Conservation (phyloP, 2,329 filamentous ascomycete species). For the Aspergillus fumigatus region DNA sequence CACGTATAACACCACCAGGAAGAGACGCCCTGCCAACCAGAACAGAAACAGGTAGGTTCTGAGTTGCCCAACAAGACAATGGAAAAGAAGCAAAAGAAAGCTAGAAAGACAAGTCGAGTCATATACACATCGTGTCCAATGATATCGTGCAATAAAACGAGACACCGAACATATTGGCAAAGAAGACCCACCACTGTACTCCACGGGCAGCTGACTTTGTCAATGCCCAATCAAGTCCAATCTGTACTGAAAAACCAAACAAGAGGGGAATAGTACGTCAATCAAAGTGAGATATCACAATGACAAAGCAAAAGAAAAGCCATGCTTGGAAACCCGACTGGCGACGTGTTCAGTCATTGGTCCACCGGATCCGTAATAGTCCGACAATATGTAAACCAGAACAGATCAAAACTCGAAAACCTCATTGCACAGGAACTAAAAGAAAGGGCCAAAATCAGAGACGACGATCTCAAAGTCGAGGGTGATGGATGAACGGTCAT, state of each 20-base stretch:
- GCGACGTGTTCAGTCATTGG: slow-evolving; percentile 6
- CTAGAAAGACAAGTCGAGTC: neutral
- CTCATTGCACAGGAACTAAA: slow-evolving; percentile 8
- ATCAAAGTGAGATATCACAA: slow-evolving; percentile 12
- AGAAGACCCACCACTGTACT: neutral
- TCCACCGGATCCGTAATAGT: slow-evolving; percentile 11
- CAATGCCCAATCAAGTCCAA: neutral
- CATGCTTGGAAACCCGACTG: slow-evolving; percentile 3
- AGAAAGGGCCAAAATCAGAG: neutral
- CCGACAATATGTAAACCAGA: slow-evolving; percentile 11
- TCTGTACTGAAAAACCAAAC: neutral
- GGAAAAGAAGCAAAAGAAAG: neutral
- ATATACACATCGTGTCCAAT: neutral
- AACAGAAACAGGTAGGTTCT: neutral
- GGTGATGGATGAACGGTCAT: slow-evolving; percentile 6
- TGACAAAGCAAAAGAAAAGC: slow-evolving; percentile 3
- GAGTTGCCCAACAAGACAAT: slow-evolving; percentile 1
- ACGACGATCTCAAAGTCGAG: neutral
- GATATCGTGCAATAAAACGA: neutral
- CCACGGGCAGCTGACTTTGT: neutral
- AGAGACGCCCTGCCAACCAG: too few relatives aligned
- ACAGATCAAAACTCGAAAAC: slow-evolving; percentile 7
- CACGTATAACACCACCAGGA: neutral
- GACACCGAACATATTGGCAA: neutral
- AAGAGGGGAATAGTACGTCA: slow-evolving; percentile 11